Base-by-base conservation (phyloP, 108 stramenopile species). In the Nitzschia sp. region DNA sequence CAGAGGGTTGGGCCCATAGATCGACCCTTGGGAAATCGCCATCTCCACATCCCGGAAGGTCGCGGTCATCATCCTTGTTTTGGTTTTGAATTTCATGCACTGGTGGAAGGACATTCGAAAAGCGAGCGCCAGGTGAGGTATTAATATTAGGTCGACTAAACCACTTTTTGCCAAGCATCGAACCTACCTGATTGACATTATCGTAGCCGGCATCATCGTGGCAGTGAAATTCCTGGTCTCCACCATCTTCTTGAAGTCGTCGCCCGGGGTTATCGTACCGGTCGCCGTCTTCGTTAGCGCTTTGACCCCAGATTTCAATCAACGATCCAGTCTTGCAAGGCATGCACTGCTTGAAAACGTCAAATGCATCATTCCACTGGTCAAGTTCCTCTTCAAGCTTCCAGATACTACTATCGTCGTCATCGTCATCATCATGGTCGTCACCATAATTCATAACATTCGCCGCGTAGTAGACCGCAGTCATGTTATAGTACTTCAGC, bases 31-130 rank as follows among this genome's bases (percentile, higher is more conserved):
- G 49, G 49, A 21, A 21, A 8, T 19, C 4, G 49, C 49, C n/a
- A 51, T 19, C 4, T n/a, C 4, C 0, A 80, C 23, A 70, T 83
- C 82, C 30, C 58, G 64, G 35, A 66, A 77, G 17, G 54, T 68
- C 8, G 82, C 85, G 0, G 85, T 77, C 48, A 56, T 70, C 80
- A 86, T 72, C 23, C 36, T 57, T 26, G 85, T 85, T 31, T 81
- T 86, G 25, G 75, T 76, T 42, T 62, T 65, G 69, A 83, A 86
- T 68, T 83, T 83, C 82, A 81, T 83, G 64, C 85, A 86, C 82
- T 80, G 32, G 2, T 42, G 38, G 13, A 9, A 13, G 38, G 13
- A 42, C 6, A 42, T 9, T 9, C 38, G 38, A 9, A 13, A 13
- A 9, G 38, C 13, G 38, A 42, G 36, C 38, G 15, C 17, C 4